phyloP scores from a whole-genome alignment of 768 basidiomycete genomes.

The Gymnopilus junonius region DNA sequence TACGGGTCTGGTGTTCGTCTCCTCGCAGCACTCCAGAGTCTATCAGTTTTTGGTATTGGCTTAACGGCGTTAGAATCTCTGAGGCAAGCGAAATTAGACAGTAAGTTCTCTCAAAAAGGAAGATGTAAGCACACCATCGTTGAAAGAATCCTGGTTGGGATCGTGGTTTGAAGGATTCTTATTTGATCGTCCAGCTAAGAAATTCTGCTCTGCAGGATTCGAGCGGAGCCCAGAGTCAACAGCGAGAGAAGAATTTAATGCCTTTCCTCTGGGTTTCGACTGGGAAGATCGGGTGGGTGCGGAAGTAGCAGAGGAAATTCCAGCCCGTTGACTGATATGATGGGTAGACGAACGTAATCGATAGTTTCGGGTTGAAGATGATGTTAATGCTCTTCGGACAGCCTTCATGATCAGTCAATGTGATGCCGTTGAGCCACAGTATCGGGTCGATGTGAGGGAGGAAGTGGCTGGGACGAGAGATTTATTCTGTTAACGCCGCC shows the following conservation, averaged over 20 bases:
- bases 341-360: constrained; percentile 14
- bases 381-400: constrained; percentile 27
- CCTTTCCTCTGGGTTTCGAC: constrained; percentile 26
- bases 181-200: constrained; percentile 22
- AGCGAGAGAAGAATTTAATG: constrained; percentile 41
- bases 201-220: constrained; percentile 27
- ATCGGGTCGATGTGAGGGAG: not conserved
- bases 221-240: constrained; percentile 29
- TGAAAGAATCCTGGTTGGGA: constrained; percentile 18
- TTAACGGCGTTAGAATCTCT: constrained; percentile 45
- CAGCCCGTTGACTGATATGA: constrained; percentile 21
- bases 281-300: constrained; percentile 11
- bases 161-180: constrained; percentile 17
- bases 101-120: constrained; percentile 3
- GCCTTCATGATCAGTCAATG: constrained; percentile 32
- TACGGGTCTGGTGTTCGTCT: constrained; percentile 84
- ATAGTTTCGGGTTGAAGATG: constrained; percentile 19
- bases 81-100: constrained; percentile 8
- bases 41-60: constrained; percentile 51
- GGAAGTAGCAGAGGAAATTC: constrained; percentile 22
- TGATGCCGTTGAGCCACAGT: not conserved
- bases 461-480: not conserved
- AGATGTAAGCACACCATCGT: constrained; percentile 21
- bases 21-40: constrained; percentile 58
- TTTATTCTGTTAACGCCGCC: constrained; percentile 27